Percentiles rank a stretch among this genome's conserved stretches.
phyloP scores from a whole-genome alignment of 2,329 filamentous ascomycete species.

The Ophiocordyceps camponoti-floridani region DNA sequence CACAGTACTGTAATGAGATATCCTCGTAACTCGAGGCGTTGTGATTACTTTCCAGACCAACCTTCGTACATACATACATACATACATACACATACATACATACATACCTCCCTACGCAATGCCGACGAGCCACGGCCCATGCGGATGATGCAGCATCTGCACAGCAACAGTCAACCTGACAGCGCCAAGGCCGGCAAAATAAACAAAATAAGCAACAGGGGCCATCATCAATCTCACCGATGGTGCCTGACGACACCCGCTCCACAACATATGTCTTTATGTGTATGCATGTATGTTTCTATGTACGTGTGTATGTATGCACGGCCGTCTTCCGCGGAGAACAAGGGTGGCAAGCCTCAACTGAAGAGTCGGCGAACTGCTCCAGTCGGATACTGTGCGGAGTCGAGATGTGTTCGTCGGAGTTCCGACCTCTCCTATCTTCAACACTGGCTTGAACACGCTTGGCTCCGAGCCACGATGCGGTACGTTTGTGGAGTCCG shows the following conservation, averaged over 20 bases:
- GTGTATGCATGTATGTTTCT: not conserved
- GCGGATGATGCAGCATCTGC: no score
- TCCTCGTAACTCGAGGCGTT: no score
- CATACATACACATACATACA: not conserved
- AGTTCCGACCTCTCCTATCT: not conserved
- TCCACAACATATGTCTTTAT: not conserved
- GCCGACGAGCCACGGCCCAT: not conserved
- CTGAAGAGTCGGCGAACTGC: not conserved
- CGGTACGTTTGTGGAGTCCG: not conserved
- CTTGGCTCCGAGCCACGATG: not conserved
- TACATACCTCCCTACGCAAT: not conserved
- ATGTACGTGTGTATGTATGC: not conserved
- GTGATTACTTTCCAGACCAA: no score
- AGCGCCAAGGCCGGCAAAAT: not conserved
- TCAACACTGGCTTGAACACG: not conserved
- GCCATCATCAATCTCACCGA: not conserved
- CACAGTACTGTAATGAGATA: no score
- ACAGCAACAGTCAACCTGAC: not conserved
- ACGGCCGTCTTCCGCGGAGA: not conserved
- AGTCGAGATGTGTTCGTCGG: no score
- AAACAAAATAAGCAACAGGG: no score
- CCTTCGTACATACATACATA: not conserved
- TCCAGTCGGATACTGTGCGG: not conserved
- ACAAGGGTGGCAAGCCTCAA: not conserved
- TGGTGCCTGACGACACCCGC: not conserved